phyloP scores from a whole-genome alignment of 306 rosid species.

The Cicer arietinum region DNA sequence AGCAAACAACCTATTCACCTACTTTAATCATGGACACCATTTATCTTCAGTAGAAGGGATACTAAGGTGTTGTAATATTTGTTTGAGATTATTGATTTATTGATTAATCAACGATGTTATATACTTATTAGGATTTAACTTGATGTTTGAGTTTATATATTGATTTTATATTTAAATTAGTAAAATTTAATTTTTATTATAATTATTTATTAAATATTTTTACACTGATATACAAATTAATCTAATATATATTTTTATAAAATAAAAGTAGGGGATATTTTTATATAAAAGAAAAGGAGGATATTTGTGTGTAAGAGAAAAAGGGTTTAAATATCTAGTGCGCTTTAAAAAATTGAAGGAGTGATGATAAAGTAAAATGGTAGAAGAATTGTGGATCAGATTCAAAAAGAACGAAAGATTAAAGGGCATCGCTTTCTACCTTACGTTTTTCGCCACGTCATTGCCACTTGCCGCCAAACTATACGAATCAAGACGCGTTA shows the following conservation, averaged over 20 bases:
- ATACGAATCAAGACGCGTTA: constrained; percentile 35
- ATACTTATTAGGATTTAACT: too few relatives aligned
- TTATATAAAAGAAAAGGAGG: constrained; percentile 26
- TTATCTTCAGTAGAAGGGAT: too few relatives aligned
- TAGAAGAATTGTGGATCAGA: constrained; percentile 46
- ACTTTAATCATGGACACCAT: too few relatives aligned
- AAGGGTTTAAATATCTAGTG: constrained; percentile 49
- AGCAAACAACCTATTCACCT: too few relatives aligned
- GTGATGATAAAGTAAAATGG: background rate
- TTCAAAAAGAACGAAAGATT: constrained; percentile 8
- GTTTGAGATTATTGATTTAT: too few relatives aligned
- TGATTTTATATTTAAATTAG: too few relatives aligned
- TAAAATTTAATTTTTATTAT: too few relatives aligned
- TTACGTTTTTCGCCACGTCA: constrained; percentile 61
- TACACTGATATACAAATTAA: too few relatives aligned
- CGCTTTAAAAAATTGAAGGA: constrained; percentile 7
- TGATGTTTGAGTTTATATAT: too few relatives aligned
- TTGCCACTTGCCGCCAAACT: constrained; percentile 51
- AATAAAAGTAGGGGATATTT: constrained; percentile 36
- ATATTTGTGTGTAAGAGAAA: constrained; percentile 42
- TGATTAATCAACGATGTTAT: too few relatives aligned
- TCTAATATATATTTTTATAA: background rate
- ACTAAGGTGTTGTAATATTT: too few relatives aligned
- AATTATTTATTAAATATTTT: too few relatives aligned
- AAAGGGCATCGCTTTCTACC: constrained; percentile 24